Evolutionary conservation across 495 filamentous ascomycete genomes (phyloP).

Genomic region (Penicillium diatomitis): DNA sequence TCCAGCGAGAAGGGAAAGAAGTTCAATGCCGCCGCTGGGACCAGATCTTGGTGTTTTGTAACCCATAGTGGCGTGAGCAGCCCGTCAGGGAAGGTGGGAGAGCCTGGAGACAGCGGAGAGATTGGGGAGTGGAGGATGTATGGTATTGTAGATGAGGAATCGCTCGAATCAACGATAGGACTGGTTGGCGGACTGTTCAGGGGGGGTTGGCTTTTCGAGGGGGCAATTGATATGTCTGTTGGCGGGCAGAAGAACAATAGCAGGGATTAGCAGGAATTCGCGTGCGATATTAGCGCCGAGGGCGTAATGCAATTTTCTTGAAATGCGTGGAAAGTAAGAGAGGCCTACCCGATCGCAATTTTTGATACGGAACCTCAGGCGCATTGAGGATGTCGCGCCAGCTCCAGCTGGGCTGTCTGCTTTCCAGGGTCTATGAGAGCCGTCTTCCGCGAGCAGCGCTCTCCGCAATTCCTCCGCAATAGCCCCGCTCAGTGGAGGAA

Average conservation of each 20-base stretch:
- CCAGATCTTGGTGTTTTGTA: conserved; percentile 69
- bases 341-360: conserved; percentile 68
- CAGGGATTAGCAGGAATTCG: conserved; percentile 8
- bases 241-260: not conserved
- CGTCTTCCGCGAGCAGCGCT: conserved; percentile 60
- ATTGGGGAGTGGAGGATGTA: conserved; percentile 72
- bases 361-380: conserved; percentile 51
- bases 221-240: conserved; percentile 50
- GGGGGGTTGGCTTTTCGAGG: conserved; percentile 53
- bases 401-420: conserved; percentile 23
- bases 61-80: conserved; percentile 74
- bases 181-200: conserved; percentile 39
- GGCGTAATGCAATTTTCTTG: too few species aligned
- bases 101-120: conserved; percentile 74
- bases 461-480: conserved; percentile 57
- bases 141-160: conserved; percentile 30
- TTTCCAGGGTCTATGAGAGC: conserved; percentile 51
- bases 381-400: conserved; percentile 15
- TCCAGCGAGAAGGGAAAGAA: conserved; percentile 66
- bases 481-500: conserved; percentile 54
- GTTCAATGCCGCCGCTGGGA: conserved; percentile 72
- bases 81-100: conserved; percentile 78
- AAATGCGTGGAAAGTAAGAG: not conserved
- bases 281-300: too few species aligned
- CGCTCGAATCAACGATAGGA: conserved; percentile 36